Percentiles rank a stretch among this genome's conserved stretches.
phyloP scores from a whole-genome alignment of 306 rosid genomes.

The Trifolium repens region DNA sequence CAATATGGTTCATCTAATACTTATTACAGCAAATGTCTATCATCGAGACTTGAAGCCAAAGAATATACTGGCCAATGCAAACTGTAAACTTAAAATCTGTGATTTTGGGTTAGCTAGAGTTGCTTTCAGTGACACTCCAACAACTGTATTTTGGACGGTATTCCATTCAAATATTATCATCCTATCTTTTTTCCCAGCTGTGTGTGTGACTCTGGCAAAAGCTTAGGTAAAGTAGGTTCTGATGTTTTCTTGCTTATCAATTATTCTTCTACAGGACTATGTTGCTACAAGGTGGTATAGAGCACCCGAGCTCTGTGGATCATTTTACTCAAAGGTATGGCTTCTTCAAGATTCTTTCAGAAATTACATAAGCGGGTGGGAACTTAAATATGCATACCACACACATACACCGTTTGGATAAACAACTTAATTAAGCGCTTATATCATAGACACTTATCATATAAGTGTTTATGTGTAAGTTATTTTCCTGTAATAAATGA shows the following conservation, averaged over 20 bases:
- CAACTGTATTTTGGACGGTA: conserved; percentile 98
- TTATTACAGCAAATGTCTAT: conserved; percentile 87
- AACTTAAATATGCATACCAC: not conserved
- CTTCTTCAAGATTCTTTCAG: conserved; percentile 34
- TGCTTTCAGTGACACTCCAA: conserved; percentile 86
- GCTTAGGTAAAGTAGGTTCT: conserved; percentile 12
- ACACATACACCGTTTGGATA: too few species aligned
- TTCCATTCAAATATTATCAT: conserved; percentile 35
- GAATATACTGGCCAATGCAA: conserved; percentile 96
- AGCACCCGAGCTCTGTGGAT: conserved; percentile 98
- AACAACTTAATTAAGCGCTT: too few species aligned
- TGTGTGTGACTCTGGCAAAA: conserved; percentile 20
- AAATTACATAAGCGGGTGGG: not conserved
- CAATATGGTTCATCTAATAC: conserved; percentile 43
- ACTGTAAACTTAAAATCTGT: conserved; percentile 94
- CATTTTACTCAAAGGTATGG: conserved; percentile 91
- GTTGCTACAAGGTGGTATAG: conserved; percentile 99
- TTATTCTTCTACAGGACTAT: conserved; percentile 68
- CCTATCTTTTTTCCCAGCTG: not conserved
- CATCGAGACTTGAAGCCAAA: conserved; percentile 97
- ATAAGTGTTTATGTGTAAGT: too few species aligned
- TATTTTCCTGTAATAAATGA: too few species aligned
- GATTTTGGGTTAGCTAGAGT: conserved; percentile 98
- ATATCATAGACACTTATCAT: too few species aligned
- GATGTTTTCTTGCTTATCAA: conserved; percentile 27